Percentiles rank a stretch among this genome's conserved stretches.
Evolutionary conservation across 73 alveolate species (phyloP).

Genomic region (Breviolum minutum): DNA sequence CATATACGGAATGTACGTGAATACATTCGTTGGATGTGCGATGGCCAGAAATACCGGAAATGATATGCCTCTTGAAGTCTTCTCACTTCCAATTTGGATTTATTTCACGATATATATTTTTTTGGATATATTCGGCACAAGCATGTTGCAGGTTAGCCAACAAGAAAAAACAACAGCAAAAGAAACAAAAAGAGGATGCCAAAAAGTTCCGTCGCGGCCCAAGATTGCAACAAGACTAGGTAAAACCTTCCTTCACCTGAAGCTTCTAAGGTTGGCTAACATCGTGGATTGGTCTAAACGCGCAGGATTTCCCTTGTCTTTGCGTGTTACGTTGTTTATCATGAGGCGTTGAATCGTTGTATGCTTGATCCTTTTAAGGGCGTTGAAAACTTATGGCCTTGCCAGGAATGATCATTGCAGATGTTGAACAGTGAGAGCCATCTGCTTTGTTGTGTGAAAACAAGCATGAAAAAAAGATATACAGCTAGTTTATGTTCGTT

Average conservation of each 20-base stretch:
- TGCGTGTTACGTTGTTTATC: not conserved
- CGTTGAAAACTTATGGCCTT: no score
- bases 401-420: not conserved
- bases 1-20: no score
- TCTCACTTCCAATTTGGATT: no score
- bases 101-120: not conserved
- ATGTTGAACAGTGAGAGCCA: not conserved
- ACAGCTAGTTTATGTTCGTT: no score
- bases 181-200: constrained; percentile 44
- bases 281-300: not conserved
- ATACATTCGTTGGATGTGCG: no score
- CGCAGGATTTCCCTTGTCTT: not conserved
- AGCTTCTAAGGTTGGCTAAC: not conserved
- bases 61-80: no score
- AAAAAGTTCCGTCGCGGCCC: constrained; percentile 8
- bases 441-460: no score
- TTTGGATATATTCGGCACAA: not conserved
- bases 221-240: not conserved
- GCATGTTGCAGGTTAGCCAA: constrained; percentile 41
- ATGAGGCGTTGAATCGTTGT: not conserved
- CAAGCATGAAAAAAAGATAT: no score
- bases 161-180: constrained; percentile 57
- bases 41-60: no score
- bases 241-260: no score
- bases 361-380: no score